These are phyloP conservation scores for Pelargonium nanum DNA, from an alignment of 345 rosid species.

Conservation along the genomic window DNA sequence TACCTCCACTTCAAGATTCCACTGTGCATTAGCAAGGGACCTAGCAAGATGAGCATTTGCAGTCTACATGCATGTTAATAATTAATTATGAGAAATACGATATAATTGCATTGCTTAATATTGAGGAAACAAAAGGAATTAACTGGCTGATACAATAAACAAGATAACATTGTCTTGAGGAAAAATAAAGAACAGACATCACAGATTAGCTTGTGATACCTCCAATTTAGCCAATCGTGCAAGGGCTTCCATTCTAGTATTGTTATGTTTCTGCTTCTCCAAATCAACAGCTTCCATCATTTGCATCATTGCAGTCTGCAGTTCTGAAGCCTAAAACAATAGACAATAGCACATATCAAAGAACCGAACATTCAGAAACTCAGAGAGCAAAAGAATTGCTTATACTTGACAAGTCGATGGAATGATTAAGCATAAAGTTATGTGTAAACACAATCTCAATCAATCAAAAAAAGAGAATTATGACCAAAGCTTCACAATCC, in stretches of 20 bases:
- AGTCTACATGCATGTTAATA: conserved; percentile 44
- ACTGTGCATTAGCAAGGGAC: conserved; percentile 68
- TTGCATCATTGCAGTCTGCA: conserved; percentile 88
- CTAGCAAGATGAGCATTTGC: conserved; percentile 83
- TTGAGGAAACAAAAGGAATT: conserved; percentile 2
- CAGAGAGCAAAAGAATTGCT: background rate
- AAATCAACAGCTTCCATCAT: conserved; percentile 84
- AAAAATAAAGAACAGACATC: background rate
- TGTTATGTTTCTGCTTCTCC: conserved; percentile 91
- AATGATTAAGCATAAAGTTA: background rate
- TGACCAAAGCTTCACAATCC: background rate
- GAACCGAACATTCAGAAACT: background rate
- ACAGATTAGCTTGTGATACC: conserved; percentile 32
- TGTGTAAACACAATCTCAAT: background rate
- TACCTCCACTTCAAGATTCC: conserved; percentile 87
- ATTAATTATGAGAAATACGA: conserved; percentile 15
- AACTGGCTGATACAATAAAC: background rate
- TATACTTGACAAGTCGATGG: background rate
- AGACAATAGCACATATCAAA: conserved; percentile 2
- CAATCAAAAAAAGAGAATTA: background rate
- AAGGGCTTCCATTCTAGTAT: conserved; percentile 89
- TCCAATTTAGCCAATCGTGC: conserved; percentile 70
- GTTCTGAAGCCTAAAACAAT: conserved; percentile 64
- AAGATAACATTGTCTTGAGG: background rate
- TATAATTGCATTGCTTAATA: conserved; percentile 7